A percentile compares a stretch with the other conserved stretches of the same genome.
These are phyloP conservation scores for Gnetum montanum DNA, from an alignment of 75 land plant genomes.

Conservation along the genomic window DNA sequence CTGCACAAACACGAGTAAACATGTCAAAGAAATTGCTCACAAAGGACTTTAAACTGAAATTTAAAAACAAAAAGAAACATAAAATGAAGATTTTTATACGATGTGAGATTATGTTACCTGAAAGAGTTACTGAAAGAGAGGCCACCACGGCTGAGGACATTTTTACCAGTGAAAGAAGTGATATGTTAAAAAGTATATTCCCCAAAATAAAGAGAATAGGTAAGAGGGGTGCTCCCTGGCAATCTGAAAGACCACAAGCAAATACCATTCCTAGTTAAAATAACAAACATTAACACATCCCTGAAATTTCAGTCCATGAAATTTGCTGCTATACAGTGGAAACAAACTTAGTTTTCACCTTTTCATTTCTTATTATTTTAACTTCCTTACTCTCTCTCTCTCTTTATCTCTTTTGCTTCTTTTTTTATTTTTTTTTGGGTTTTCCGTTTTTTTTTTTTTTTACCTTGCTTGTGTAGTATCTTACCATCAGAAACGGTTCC, in stretches of 20 bases:
- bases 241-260: slow-evolving; percentile 53
- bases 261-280: neutral
- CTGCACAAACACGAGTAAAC: slow-evolving; percentile 41
- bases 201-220: slow-evolving; percentile 65
- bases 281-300: neutral
- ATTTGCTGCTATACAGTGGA: too few relatives aligned
- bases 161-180: slow-evolving; percentile 69
- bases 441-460: too few relatives aligned
- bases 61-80: too few relatives aligned
- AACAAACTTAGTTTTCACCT: neutral
- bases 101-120: too few relatives aligned
- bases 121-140: slow-evolving; percentile 65
- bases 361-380: neutral
- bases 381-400: too few relatives aligned
- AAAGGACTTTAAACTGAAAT: too few relatives aligned
- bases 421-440: too few relatives aligned
- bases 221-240: slow-evolving; percentile 78
- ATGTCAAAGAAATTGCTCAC: too few relatives aligned
- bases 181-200: slow-evolving; percentile 89
- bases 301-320: neutral
- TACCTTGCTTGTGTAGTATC: too few relatives aligned
- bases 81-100: too few relatives aligned
- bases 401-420: too few relatives aligned
- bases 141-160: slow-evolving; percentile 88
- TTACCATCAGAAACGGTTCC: slow-evolving; percentile 29